Conservation (phyloP, 192 early-diverging fungal species). For the Gamsiella multidivaricata region DNA sequence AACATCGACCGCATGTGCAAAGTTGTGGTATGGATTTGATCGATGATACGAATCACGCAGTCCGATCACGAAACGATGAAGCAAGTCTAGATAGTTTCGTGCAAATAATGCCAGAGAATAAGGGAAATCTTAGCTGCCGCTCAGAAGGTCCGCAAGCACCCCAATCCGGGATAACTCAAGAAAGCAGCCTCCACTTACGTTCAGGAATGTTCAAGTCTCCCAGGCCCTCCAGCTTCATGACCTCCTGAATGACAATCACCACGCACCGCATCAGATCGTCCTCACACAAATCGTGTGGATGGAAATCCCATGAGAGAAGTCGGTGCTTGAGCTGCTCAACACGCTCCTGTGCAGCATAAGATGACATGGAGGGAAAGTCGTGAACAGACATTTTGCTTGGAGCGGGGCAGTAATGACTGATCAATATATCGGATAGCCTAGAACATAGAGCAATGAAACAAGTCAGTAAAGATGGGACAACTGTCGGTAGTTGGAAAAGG, state of each 20-base stretch:
- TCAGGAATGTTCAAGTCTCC: conserved; percentile 68
- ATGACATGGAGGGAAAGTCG: conserved; percentile 48
- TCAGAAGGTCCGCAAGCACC: not conserved
- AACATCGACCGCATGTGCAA: conserved; percentile 96
- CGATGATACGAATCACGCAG: conserved; percentile 66
- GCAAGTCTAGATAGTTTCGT: conserved; percentile 42
- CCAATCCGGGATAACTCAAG: not conserved
- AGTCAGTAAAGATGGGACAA: conserved; percentile 7
- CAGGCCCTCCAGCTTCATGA: conserved; percentile 63
- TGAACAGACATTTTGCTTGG: conserved; percentile 30
- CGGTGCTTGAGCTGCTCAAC: conserved; percentile 60
- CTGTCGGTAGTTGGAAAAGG: conserved; percentile 1
- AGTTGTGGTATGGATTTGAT: conserved; percentile 94
- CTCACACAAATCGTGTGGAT: conserved; percentile 71
- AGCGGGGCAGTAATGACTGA: conserved; percentile 44
- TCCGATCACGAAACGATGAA: conserved; percentile 65
- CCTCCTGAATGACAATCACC: conserved; percentile 75
- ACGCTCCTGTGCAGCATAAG: conserved; percentile 37
- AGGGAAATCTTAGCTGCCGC: not conserved
- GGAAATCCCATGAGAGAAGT: conserved; percentile 76
- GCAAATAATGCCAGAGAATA: not conserved
- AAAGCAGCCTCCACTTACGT: conserved; percentile 34
- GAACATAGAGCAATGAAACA: conserved; percentile 13
- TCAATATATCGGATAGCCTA: conserved; percentile 51
- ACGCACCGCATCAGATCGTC: conserved; percentile 76